Base-by-base conservation (phyloP, 169 alveolate species). In the Plasmodium gallinaceum region DNA sequence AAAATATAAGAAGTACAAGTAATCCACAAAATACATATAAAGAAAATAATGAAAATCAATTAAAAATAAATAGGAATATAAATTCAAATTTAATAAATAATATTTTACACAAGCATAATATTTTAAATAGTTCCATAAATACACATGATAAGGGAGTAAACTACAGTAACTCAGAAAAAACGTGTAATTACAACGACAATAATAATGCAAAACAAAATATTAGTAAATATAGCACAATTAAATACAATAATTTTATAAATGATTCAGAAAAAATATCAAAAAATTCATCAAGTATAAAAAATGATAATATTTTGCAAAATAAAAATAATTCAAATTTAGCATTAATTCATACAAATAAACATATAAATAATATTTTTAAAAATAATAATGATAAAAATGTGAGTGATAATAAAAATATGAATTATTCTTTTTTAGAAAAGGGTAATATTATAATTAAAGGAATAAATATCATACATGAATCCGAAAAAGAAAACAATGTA, bases 281-380 rank as follows among this genome's bases (percentile, higher is more conserved):
- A 62, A 75, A 8, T 7, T 64, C 45, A 18, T 32, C 61, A 62
- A 18, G 22, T 54, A 65, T 22, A 64, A 76, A 76, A 76, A 46
- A 48, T 76, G 78, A 76, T 26, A 51, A 76, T 48, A 69, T 14
- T 7, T 8, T 37, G 5, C 65, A 76, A 46, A 76, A 48, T 54
- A 26, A 37, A 48, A 76, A 62, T 76, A 68, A 52, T 62, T n/a
- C 72, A 20, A 76, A 76, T 54, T 14, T 76, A 26, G 54, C 72
- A 39, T 76, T 46, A 62, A 18, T 65, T 20, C 24, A 76, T n/a
- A 76, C 48, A 18, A 46, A 76, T 14, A 62, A 76, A 54, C 46
- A 76, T 72, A 48, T 76, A 76, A 76, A 76, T 76, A 64, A 24
- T 16, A 76, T 76, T 46, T 65, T 51, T 66, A 64, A 42, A 76